Base-by-base conservation (phyloP, 1,139 yeast species). In the Pneumocystis murina region DNA sequence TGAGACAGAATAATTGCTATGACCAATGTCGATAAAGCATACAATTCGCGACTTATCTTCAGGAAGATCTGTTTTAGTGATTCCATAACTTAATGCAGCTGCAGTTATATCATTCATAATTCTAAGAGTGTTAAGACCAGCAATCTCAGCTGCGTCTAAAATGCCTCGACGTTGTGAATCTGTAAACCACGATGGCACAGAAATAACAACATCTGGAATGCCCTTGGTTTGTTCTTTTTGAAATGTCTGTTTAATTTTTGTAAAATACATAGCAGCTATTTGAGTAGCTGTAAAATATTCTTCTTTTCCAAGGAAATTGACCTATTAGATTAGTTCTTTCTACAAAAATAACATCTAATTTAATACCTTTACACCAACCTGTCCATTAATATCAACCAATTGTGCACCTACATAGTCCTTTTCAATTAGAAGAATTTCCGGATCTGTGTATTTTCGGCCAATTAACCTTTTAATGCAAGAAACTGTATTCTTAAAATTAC, bases 21-120 rank as follows among this genome's bases (percentile, higher is more conserved):
- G 95, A 71, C 99, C 99, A 76, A 94, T 88, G 77, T 92, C 99
- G 67, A 92, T 84, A 72, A 92, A 87, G 59, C 95, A 97, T 71
- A 92, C 89, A 74, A 83, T 86, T 79, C 87, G 85, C 73, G 92
- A 86, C 76, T 86, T 87, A 71, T 87, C 95, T 77, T 89, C 97
- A 76, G 96, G 92, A 71, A 92, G 87, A 73, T 88, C 94, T 65
- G 87, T 84, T 83, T 92, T 91, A 85, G 92, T 92, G 68, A 92
- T 97, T 81, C 98, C 98, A 80, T 92, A 94, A 70, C 97, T 95
- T 69, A 94, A 96, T 70, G 97, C 97, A 66, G 98, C 98, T 67
- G 98, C 97, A 66, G 98, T 91, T 69, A 88, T 85, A 76, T 92
- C 98, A 76, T 92, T 92, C 72, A 92, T 96, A 70, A 92, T 85